phyloP scores from a whole-genome alignment of 2,329 filamentous ascomycete species.

The Penicillium sp. region DNA sequence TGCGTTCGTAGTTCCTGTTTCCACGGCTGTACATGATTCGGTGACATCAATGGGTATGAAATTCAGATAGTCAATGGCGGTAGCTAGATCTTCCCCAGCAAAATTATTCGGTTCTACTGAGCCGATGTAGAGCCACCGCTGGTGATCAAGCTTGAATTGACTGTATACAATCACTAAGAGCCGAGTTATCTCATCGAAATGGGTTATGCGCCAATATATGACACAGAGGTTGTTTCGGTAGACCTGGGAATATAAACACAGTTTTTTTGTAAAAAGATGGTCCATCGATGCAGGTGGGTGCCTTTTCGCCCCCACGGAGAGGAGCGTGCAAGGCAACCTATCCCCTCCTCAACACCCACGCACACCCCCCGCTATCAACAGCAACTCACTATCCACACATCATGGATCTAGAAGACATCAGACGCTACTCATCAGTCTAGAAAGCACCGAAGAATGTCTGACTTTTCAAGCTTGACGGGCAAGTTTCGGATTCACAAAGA shows the following conservation, averaged over 20 bases:
- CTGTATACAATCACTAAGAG: background rate
- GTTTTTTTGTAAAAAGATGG: background rate
- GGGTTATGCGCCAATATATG: no score
- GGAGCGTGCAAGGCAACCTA: background rate
- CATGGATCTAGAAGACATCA: background rate
- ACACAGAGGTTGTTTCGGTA: background rate
- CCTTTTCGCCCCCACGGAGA: background rate
- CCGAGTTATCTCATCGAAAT: no score
- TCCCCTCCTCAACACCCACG: background rate
- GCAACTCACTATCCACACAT: background rate
- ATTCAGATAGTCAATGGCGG: no score
- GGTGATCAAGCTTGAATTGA: no score
- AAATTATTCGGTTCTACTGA: no score
- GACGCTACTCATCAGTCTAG: background rate
- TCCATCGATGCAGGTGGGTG: background rate
- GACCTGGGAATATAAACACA: background rate
- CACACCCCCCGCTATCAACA: background rate
- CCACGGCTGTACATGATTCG: no score
- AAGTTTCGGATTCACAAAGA: background rate
- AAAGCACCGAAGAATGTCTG: background rate
- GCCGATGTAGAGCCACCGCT: no score
- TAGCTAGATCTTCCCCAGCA: no score
- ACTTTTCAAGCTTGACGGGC: conserved; percentile 1
- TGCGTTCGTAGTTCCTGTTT: no score
- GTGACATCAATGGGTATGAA: no score